These are phyloP conservation scores for Blastobotrys robertii DNA, from an alignment of 805 yeast genomes.

Conservation along the genomic window DNA sequence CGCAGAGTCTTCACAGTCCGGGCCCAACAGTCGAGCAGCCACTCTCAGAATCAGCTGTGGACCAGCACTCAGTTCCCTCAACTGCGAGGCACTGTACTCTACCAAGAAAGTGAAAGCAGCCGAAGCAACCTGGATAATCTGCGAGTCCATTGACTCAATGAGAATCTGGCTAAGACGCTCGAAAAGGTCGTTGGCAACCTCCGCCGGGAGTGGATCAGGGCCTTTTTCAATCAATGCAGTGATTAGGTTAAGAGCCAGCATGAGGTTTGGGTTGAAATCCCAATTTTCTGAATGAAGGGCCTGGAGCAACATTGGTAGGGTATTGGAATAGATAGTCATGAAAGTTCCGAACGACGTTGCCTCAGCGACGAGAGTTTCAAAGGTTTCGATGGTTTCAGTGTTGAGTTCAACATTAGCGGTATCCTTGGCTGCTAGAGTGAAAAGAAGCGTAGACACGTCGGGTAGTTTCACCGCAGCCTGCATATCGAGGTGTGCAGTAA, in stretches of 20 bases:
- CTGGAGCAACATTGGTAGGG: conserved; percentile 40
- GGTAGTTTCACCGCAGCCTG: conserved; percentile 24
- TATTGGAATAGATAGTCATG: conserved; percentile 37
- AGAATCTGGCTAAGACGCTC: conserved; percentile 40
- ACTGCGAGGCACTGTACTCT: conserved; percentile 27
- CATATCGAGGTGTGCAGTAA: conserved; percentile 43
- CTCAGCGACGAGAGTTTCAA: conserved; percentile 46
- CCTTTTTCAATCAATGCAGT: conserved; percentile 22
- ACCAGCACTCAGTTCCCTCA: conserved; percentile 28
- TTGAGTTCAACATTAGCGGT: conserved; percentile 64
- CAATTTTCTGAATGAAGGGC: conserved; percentile 26
- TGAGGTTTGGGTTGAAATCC: conserved; percentile 53
- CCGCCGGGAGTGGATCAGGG: conserved; percentile 14
- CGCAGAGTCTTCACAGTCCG: conserved; percentile 67
- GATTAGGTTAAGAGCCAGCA: conserved; percentile 43
- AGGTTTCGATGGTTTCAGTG: conserved; percentile 58
- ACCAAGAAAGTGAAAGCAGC: conserved; percentile 61
- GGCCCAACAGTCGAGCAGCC: conserved; percentile 60
- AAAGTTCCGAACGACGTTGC: conserved; percentile 37
- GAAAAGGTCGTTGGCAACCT: conserved; percentile 16
- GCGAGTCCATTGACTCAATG: conserved; percentile 52
- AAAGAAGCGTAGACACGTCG: conserved; percentile 43
- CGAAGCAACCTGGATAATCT: conserved; percentile 65
- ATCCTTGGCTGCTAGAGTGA: conserved; percentile 59
- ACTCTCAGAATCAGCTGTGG: conserved; percentile 49